Evolutionary conservation across 1,139 yeast species (phyloP), one percentile per base, ranked within the genome.

Genomic region (Candida sp.): DNA sequence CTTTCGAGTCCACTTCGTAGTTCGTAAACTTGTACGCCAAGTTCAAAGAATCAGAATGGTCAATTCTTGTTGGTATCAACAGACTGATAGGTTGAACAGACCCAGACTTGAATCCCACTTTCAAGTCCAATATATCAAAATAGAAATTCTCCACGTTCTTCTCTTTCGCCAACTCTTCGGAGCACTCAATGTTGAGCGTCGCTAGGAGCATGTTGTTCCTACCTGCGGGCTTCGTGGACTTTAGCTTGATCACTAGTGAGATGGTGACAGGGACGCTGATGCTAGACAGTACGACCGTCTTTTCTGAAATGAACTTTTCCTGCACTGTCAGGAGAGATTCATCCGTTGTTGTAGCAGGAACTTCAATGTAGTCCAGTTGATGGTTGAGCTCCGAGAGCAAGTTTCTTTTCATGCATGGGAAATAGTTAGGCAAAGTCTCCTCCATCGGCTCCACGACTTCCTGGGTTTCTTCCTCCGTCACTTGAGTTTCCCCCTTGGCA

Each of bases 211-310:
- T 66, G 51, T 79, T 78, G 54, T 79, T 77, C 48, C 84, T 73
- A 5, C 86, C 85, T 1, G 83, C 84, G 1, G 89, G 76, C 64
- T 81, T 77, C 30, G 84, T 74, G 49, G 86, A 79, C 56, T 85
- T 78, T 40, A 88, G 69, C 53, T 83, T 74, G 57, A 88, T 76
- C 40, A 83, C 82, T 12, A 68, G 53, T 1, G 70, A 64, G 1
- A 66, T 59, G 3, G 60, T 55, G 4, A 69, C 62, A 3, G 72
- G 72, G n/a, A 67, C 45, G 8, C 42, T 42, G 6, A 57, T 31
- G 4, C 44, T 46, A 11, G 58, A 46, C 28, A 17, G 46, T 3
- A 28, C 25, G 2, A 28, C 11, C 7, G 46, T 17, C 9, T 25
- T 45, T 26, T 45, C 47, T 4, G 28, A 9, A n/a, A 25, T 11